Base-by-base conservation (phyloP, 2,329 filamentous ascomycete genomes). In the Aspergillus flavus region DNA sequence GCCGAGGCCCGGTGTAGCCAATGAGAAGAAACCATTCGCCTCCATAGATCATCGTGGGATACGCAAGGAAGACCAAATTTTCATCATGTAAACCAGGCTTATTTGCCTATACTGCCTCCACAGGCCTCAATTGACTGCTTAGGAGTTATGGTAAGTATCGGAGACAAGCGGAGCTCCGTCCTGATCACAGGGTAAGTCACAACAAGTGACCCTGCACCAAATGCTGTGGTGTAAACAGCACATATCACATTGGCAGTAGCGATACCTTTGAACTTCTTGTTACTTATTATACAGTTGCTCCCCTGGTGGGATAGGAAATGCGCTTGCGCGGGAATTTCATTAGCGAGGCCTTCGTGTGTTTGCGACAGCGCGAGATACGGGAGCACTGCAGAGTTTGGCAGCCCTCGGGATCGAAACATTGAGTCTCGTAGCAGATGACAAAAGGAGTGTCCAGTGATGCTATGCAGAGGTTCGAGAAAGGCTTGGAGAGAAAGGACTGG, bases 281-380 rank as follows among this genome's bases (percentile, higher is more conserved):
- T 30, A 9, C 48, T 52, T 34, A 52, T 52, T 30, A 52, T 52
- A 52, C 28, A 76, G 75, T 43, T 76, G 73, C 56, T 75, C 74
- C 16, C 82, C 84, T 7, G 84, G 85, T 45, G 84, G 84, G 59
- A 87, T 89, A 65, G 87, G 87, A 32, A 82, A 88, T 69, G 82
- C 83, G 19, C 79, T 89, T 16, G 85, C 86, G 1, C 79, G 80
- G 21, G 85, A 87, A 69, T 89, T 89, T 70, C 80, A 86, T 61
- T 75, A 70, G 30, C 66, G 75, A 75, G 84, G 84, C 57, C 77
- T 85, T 62, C 81, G 83, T 28, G 86, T 89, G 59, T 83, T 89
- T 60, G 85, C 85, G 14, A 87, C 86, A 4, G 86, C 85, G 14
- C 82, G 86, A 68, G 78, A 84, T 61, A 78, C 81, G 45, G 74